phyloP scores from a whole-genome alignment of 306 rosid genomes.

The Erythrophleum fordii region DNA sequence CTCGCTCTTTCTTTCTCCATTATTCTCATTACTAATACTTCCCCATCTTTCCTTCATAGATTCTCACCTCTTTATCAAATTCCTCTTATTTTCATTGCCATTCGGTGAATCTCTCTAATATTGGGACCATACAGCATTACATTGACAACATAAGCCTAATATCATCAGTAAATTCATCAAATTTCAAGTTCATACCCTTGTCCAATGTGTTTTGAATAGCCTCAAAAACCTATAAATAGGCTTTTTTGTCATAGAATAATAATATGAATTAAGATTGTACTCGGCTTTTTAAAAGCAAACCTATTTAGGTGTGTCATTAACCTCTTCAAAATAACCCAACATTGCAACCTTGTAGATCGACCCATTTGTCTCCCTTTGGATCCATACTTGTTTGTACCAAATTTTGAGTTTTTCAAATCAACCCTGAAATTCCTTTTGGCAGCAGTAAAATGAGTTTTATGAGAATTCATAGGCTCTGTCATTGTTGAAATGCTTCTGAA shows the following conservation, averaged over 20 bases:
- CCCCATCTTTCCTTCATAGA: constrained; percentile 14
- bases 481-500: not conserved
- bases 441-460: not conserved
- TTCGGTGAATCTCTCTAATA: not conserved
- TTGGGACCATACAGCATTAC: too few relatives aligned
- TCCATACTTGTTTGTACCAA: not conserved
- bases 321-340: constrained; percentile 28
- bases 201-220: constrained; percentile 5
- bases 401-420: not conserved
- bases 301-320: too few relatives aligned
- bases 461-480: too few relatives aligned
- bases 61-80: not conserved
- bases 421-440: not conserved
- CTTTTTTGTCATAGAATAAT: not conserved
- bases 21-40: not conserved
- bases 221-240: not conserved
- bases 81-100: not conserved
- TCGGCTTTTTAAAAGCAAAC: not conserved
- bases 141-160: not conserved
- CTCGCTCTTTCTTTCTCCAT: not conserved
- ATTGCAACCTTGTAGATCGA: constrained; percentile 31
- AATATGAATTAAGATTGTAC: not conserved
- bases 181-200: not conserved
- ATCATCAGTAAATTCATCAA: constrained; percentile 24
- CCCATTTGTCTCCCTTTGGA: too few relatives aligned